Evolutionary conservation across 2,329 filamentous ascomycete species (phyloP), one percentile per base, ranked within the genome.

Genomic region (Penicillium sp.): DNA sequence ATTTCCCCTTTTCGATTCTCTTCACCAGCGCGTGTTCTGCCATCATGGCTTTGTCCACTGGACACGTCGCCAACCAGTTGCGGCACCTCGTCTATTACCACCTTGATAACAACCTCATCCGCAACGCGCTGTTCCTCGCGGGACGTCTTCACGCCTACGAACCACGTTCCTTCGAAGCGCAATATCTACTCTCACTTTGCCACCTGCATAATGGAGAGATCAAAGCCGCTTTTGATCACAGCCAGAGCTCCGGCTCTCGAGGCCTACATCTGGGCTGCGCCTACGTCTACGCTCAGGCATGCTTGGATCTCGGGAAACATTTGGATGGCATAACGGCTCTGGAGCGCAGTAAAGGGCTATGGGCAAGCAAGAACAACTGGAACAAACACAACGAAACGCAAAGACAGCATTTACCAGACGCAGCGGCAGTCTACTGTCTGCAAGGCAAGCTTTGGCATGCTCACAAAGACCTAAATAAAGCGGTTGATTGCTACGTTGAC

Each of bases 91-190:
- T 87, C 54, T 84, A 83, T 72, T 86, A 87, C 67, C 79, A 85
- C 66, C 83, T 98, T 69, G 93, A 98, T 76, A 95, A 95, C 67
- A 86, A 90, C 65, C 83, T 91, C 32, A 80, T 87, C 66, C 84
- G 91, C 48, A 97, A 95, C 67, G 93, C 93, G 49, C 83, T 95
- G 37, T 98, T 98, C 74, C 89, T 95, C 54, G 88, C 93, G 52
- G 89, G 92, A 65, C 84, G 93, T 57, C 81, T 96, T 18, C 80
- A 84, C 54, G 91, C 89, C 44, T 88, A 92, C 61, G 92, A 97
- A 62, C 82, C 87, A 23, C 84, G 87, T 62, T 88, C 85, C 18
- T 79, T 81, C 50, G 93, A 98, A 71, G 85, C 89, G 27, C 79
- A 83, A 40, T 91, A 95, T 67, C 81, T 98, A 10, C 77, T 95